Evolutionary conservation across 305 asterid species (phyloP).

Genomic region (Fraxinus baroniana): DNA sequence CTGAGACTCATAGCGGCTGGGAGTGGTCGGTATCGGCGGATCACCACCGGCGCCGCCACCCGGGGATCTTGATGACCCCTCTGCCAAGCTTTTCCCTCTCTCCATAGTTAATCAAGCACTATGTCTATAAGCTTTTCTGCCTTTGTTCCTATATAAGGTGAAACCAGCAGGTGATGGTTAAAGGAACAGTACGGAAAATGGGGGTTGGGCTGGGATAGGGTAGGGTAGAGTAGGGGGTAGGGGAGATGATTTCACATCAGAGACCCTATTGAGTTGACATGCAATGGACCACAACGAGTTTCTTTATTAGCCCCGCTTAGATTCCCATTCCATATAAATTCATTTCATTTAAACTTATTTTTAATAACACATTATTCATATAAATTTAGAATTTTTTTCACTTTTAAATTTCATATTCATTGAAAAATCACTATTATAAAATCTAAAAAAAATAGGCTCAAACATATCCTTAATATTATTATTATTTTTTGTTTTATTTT

Average conservation of each 20-base stretch:
- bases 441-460: neutral
- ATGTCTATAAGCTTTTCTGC: neutral
- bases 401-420: neutral
- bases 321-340: neutral
- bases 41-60: constrained; percentile 22
- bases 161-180: constrained; percentile 28
- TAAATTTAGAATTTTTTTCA: too few relatives aligned
- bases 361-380: neutral
- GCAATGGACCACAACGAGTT: constrained; percentile 57
- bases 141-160: constrained; percentile 35
- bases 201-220: constrained; percentile 19
- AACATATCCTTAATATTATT: constrained; percentile 2
- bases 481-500: neutral
- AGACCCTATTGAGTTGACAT: constrained; percentile 48
- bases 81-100: constrained; percentile 35
- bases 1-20: constrained; percentile 66
- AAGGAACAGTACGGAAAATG: constrained; percentile 30
- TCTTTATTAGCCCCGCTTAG: constrained; percentile 2
- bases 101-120: constrained; percentile 21
- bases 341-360: too few relatives aligned
- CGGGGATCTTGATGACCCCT: constrained; percentile 41
- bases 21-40: constrained; percentile 30
- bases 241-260: constrained; percentile 42
- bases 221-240: neutral
- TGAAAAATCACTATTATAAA: too few relatives aligned